Base-by-base conservation (phyloP, 2,329 filamentous ascomycete genomes). In the Periconia macrospinosa region DNA sequence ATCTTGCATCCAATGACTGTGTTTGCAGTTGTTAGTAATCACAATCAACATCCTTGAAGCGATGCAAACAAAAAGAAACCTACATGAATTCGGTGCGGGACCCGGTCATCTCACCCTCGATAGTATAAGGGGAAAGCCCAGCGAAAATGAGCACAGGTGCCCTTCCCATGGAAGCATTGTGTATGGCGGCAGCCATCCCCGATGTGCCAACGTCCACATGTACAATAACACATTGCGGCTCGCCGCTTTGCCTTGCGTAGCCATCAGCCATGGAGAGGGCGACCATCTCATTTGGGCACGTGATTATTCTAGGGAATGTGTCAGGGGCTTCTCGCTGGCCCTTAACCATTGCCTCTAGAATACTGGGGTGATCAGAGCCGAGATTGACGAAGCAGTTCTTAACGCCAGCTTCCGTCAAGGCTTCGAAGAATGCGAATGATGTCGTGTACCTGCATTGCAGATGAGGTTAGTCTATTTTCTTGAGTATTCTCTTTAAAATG, bases 251-350 rank as follows among this genome's bases (percentile, higher is more conserved):
- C 55, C 72, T 67, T 37, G 90, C 89, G 66, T 90, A 92, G 48
- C 90, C 90, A 70, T 93, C 90, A 14, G 90, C 90, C 87, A 91
- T 90, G 54, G 89, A 92, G 64, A 93, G 82, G 20, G 90, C 90
- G 6, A 92, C 89, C 89, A 92, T 92, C 86, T 92, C 89, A 60
- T 91, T 91, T 0, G 89, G 89, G 66, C 89, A 92, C 19, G 89
- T 92, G 52, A 92, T 88, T 56, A 92, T 88, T 50, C 79, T 82
- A 2, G 89, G 89, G 54, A 91, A 91, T 17, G 82, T 78, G 35
- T 78, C 83, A 48, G 79, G 79, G 58, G 81, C 84, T 65, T 90
- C 87, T 52, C 83, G 83, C 64, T 90, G 85, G 18, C 87, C 88
- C 67, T 89, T 89, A 58, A 90, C 86, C 73, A 92, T 91, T 11